Percentiles rank a stretch among this genome's conserved stretches.
phyloP scores from a whole-genome alignment of 306 rosid genomes.

The Fagus sylvatica region DNA sequence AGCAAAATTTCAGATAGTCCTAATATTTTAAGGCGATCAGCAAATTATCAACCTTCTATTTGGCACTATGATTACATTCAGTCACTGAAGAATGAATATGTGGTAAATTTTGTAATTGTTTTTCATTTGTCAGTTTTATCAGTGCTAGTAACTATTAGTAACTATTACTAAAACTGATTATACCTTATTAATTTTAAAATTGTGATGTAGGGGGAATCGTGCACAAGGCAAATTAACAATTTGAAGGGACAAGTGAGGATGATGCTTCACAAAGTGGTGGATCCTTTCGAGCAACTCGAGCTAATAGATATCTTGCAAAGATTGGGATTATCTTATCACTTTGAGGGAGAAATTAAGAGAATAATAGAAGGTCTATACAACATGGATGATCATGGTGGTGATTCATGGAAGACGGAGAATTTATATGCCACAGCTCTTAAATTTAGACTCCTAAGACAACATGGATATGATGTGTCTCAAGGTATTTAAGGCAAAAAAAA shows the following conservation, averaged over 20 bases:
- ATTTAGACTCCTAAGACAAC: conserved; percentile 38
- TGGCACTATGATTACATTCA: conserved; percentile 21
- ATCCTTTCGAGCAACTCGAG: conserved; percentile 26
- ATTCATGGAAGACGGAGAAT: background rate
- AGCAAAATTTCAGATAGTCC: background rate
- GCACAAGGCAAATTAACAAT: background rate
- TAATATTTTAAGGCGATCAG: conserved; percentile 15
- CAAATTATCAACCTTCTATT: conserved; percentile 22
- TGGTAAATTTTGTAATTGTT: no score
- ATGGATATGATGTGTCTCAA: conserved; percentile 28
- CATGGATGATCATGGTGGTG: background rate
- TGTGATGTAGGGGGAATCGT: conserved; percentile 16
- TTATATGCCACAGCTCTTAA: conserved; percentile 28
- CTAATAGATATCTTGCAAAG: conserved; percentile 32
- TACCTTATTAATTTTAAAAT: background rate
- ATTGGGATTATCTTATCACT: conserved; percentile 44
- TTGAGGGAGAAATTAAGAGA: conserved; percentile 17
- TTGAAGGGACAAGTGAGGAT: conserved; percentile 19
- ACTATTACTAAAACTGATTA: no score
- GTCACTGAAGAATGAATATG: conserved; percentile 1
- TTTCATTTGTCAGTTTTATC: no score
- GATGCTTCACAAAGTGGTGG: conserved; percentile 10
- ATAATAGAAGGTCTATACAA: background rate
- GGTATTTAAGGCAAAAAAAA: conserved; percentile 11
- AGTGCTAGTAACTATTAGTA: no score